These are phyloP conservation scores for Coprinellus aureogranulatus DNA, from an alignment of 768 basidiomycete species.

Conservation along the genomic window DNA sequence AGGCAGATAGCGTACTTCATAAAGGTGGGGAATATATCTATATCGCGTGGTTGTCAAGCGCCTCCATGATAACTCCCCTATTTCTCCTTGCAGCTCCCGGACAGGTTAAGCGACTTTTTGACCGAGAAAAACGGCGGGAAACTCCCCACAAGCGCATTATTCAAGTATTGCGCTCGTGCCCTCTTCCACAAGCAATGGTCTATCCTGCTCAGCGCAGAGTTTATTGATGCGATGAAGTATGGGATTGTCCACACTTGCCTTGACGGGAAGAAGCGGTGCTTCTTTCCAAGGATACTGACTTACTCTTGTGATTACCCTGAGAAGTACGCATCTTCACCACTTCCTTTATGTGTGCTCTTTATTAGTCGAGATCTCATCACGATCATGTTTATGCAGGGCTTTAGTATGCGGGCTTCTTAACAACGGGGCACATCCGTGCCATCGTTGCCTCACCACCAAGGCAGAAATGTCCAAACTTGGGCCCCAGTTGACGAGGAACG, in stretches of 20 bases:
- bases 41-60: not conserved
- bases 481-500: not conserved
- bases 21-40: not conserved
- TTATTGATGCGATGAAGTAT: not conserved
- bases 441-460: not conserved
- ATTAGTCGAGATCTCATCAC: not conserved
- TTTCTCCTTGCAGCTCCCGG: not conserved
- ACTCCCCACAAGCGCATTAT: not conserved
- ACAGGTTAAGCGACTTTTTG: not conserved
- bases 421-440: not conserved
- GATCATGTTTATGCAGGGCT: not conserved
- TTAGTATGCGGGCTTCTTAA: not conserved
- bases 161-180: not conserved
- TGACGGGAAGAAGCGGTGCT: not conserved
- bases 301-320: conserved; percentile 9
- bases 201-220: not conserved
- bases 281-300: conserved; percentile 1
- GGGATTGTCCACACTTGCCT: not conserved
- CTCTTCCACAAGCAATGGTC: not conserved
- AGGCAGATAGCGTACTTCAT: conserved; percentile 20
- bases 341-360: no score
- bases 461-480: not conserved
- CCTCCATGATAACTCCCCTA: not conserved
- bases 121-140: not conserved
- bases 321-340: not conserved